Percentiles rank a stretch among this genome's conserved stretches.
These are phyloP conservation scores for Leishmania turanica DNA, from an alignment of 208 protist genomes.

Conservation along the genomic window DNA sequence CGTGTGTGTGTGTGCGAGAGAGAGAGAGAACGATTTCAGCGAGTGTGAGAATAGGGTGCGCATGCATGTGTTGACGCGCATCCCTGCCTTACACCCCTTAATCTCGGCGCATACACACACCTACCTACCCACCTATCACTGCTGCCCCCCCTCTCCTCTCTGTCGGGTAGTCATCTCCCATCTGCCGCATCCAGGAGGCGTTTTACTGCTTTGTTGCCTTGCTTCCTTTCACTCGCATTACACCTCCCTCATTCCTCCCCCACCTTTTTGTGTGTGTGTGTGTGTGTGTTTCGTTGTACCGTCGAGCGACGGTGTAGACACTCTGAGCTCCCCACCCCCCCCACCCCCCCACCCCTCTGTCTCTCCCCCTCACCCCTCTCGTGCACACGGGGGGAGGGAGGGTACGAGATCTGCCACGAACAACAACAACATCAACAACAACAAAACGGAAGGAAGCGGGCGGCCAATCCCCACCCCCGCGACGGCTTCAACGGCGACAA, in stretches of 20 bases:
- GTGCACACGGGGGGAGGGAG: too few species aligned
- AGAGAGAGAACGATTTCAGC: background rate
- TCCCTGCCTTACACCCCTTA: too few species aligned
- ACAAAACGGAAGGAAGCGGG: too few species aligned
- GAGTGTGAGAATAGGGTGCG: too few species aligned
- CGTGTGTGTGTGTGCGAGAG: background rate
- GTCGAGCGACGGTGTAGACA: background rate
- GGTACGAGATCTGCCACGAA: too few species aligned
- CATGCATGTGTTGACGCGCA: background rate
- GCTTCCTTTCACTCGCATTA: background rate
- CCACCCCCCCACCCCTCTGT: background rate
- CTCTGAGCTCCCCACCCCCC: too few species aligned
- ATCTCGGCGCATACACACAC: background rate
- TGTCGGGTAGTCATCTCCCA: background rate
- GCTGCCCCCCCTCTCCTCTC: too few species aligned
- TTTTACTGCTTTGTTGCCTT: background rate
- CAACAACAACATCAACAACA: too few species aligned
- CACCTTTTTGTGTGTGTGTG: too few species aligned
- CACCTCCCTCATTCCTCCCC: too few species aligned
- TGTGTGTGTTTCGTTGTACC: background rate
- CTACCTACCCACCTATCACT: background rate
- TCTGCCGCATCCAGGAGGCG: background rate
- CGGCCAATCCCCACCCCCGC: too few species aligned
- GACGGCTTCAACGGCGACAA: too few species aligned
- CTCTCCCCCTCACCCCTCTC: background rate